Evolutionary conservation across 148 eudicot genomes (phyloP).

Genomic region (Vaccinium darrowii): DNA sequence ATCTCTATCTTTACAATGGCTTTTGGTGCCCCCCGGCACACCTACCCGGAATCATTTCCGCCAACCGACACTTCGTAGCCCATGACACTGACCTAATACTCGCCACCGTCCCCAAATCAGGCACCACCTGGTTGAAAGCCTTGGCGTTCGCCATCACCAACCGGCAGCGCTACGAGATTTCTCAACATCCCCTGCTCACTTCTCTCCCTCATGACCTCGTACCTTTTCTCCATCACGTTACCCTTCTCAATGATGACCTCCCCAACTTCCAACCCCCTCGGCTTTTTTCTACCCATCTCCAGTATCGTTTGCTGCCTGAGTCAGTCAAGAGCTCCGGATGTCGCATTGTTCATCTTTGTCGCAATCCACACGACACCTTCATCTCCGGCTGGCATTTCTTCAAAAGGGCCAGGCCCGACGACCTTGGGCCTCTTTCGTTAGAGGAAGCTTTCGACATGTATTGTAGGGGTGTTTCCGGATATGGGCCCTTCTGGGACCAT

Average conservation of each 20-base stretch:
- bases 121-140: conserved; percentile 3
- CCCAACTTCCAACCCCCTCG: not conserved
- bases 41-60: not conserved
- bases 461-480: not conserved
- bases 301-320: not conserved
- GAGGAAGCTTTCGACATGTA: not conserved
- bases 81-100: not conserved
- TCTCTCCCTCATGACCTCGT: not conserved
- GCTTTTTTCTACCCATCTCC: conserved; percentile 4
- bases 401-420: not conserved
- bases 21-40: not conserved
- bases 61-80: not conserved
- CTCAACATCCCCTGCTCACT: conserved; percentile 7
- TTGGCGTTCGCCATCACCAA: not conserved
- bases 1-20: not conserved
- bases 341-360: not conserved
- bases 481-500: conserved; percentile 5
- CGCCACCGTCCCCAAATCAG: not conserved
- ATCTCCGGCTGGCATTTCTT: not conserved
- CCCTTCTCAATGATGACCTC: not conserved
- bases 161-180: not conserved
- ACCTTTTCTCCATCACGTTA: not conserved
- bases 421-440: not conserved
- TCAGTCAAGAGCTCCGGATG: conserved; percentile 2
- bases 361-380: not conserved